Evolutionary conservation across 2,329 filamentous ascomycete species (phyloP).

Genomic region (Ophiostoma himal-ulmi): DNA sequence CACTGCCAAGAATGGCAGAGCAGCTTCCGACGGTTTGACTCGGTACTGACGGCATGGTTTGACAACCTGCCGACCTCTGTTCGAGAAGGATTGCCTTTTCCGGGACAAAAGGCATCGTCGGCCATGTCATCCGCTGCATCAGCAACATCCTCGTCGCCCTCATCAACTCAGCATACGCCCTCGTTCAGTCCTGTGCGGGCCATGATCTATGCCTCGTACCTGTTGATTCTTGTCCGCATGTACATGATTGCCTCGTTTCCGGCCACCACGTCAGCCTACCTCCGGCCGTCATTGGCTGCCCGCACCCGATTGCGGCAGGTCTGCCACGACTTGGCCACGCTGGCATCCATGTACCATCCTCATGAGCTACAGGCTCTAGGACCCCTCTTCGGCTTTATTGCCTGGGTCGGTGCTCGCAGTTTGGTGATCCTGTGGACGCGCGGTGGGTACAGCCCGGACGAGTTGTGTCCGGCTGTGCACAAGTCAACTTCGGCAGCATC

Average conservation of each 20-base stretch:
- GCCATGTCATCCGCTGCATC: not conserved
- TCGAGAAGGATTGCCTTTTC: not conserved
- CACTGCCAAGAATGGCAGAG: constrained; percentile 25
- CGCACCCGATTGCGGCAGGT: constrained; percentile 19
- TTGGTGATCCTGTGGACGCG: constrained; percentile 23
- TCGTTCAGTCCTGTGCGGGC: constrained; percentile 19
- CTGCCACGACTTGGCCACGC: constrained; percentile 15
- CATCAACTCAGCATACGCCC: not conserved
- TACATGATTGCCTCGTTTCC: constrained; percentile 24
- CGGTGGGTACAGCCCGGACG: not conserved
- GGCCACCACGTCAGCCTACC: constrained; percentile 22
- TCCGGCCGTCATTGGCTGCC: constrained; percentile 20
- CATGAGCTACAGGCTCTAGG: constrained; percentile 17
- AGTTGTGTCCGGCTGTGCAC: not conserved
- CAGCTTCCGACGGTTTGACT: constrained; percentile 23
- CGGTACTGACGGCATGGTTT: constrained; percentile 17
- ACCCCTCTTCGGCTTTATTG: constrained; percentile 22
- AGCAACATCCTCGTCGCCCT: not conserved
- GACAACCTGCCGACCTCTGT: constrained; percentile 20
- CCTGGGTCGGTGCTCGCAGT: constrained; percentile 22
- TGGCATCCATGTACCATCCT: constrained; percentile 13
- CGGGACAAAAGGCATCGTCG: not conserved
- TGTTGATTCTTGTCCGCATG: constrained; percentile 22
- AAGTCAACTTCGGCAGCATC: not conserved
- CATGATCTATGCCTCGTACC: constrained; percentile 20